A percentile compares a stretch with the other conserved stretches of the same genome.
Evolutionary conservation across 2,329 filamentous ascomycete genomes (phyloP).

Genomic region (Bipolaris bicolor): DNA sequence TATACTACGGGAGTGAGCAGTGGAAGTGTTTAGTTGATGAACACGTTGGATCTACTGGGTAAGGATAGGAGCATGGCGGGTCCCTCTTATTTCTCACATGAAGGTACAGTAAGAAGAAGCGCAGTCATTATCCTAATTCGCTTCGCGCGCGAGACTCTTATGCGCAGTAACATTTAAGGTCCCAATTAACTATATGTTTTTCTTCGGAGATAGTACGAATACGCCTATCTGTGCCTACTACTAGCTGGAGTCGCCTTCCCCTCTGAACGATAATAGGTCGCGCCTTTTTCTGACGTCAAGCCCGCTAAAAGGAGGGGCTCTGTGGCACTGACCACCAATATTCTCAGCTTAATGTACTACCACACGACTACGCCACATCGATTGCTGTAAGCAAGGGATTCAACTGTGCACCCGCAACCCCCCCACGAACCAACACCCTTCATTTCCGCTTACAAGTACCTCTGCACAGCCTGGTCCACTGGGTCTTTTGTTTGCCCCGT

Average conservation of each 20-base stretch:
- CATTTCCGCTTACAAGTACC: neutral
- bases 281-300: conserved; percentile 1
- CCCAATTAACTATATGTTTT: too few relatives aligned
- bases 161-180: too few relatives aligned
- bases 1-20: conserved; percentile 37
- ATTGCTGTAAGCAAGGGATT: conserved; percentile 4
- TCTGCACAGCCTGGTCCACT: neutral
- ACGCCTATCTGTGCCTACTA: too few relatives aligned
- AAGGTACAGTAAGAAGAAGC: too few relatives aligned
- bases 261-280: too few relatives aligned
- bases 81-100: too few relatives aligned
- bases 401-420: neutral
- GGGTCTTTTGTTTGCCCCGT: neutral
- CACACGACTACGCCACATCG: conserved; percentile 5
- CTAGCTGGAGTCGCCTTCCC: too few relatives aligned
- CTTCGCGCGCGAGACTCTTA: too few relatives aligned
- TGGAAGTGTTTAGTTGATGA: conserved; percentile 42
- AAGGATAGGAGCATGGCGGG: neutral
- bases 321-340: conserved; percentile 1
- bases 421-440: neutral
- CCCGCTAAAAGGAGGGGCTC: neutral
- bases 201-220: too few relatives aligned
- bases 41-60: conserved; percentile 36
- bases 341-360: neutral
- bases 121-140: too few relatives aligned